Evolutionary conservation across 139 green algal species (phyloP).

Genomic region (Marvania coccoides): DNA sequence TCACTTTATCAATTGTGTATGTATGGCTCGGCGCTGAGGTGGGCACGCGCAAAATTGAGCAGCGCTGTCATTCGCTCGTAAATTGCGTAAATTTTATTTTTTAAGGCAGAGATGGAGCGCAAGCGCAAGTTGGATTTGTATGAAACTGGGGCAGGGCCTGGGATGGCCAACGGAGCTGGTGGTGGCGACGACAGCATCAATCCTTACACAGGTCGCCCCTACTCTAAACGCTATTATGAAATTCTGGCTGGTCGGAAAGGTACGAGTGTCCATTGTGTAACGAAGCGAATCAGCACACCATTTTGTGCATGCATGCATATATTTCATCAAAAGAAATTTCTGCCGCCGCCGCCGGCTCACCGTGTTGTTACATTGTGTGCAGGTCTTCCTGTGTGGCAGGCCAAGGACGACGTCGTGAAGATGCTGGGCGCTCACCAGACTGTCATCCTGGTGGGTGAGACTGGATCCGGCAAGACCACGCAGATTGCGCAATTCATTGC

Average conservation of each 20-base stretch:
- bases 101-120: constrained; percentile 17
- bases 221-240: constrained; percentile 83
- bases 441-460: constrained; percentile 98
- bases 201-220: constrained; percentile 76
- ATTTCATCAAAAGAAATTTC: neutral
- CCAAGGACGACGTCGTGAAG: constrained; percentile 84
- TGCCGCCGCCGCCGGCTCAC: neutral
- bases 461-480: constrained; percentile 96
- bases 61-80: too few relatives aligned
- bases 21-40: too few relatives aligned
- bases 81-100: too few relatives aligned
- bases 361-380: neutral
- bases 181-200: constrained; percentile 35
- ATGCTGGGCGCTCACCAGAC: constrained; percentile 92
- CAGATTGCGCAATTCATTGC: constrained; percentile 97
- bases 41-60: too few relatives aligned
- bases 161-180: constrained; percentile 2
- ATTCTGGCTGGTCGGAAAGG: constrained; percentile 82
- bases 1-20: too few relatives aligned
- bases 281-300: too few relatives aligned
- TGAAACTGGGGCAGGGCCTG: constrained; percentile 3
- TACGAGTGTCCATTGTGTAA: neutral
- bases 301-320: neutral
- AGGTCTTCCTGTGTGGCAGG: constrained; percentile 95
- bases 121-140: constrained; percentile 75